Evolutionary conservation across 305 asterid genomes (phyloP).

Genomic region (Fraxinus albicans): DNA sequence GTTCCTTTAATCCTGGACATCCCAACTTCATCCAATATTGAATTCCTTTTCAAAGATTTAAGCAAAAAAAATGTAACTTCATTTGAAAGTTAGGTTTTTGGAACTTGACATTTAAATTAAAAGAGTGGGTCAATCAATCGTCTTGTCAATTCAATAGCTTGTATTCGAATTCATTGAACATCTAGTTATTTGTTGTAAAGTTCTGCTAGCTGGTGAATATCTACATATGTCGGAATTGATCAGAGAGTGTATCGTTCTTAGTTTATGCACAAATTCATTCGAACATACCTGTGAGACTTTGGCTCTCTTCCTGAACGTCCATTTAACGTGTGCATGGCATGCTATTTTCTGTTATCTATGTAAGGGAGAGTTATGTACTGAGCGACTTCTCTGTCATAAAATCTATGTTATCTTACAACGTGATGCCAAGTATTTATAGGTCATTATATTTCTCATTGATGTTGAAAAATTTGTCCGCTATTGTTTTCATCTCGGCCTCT

Average conservation of each 20-base stretch:
- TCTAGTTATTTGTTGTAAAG: neutral
- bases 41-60: neutral
- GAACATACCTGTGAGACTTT: neutral
- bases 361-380: neutral
- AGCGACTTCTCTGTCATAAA: neutral
- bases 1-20: neutral
- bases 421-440: neutral
- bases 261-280: neutral
- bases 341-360: neutral
- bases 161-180: neutral
- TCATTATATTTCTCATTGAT: neutral
- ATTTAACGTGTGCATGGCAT: neutral
- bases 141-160: neutral
- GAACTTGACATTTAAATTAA: neutral
- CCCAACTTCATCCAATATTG: neutral
- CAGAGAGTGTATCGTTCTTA: neutral
- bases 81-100: neutral
- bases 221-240: neutral
- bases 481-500: neutral
- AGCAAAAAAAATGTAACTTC: neutral
- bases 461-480: neutral
- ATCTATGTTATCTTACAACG: neutral
- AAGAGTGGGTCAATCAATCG: neutral
- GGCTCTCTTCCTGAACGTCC: neutral
- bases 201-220: neutral